Percentiles rank a stretch among this genome's conserved stretches.
These are phyloP conservation scores for Eimeria acervulina DNA, from an alignment of 169 alveolate species.

Conservation along the genomic window DNA sequence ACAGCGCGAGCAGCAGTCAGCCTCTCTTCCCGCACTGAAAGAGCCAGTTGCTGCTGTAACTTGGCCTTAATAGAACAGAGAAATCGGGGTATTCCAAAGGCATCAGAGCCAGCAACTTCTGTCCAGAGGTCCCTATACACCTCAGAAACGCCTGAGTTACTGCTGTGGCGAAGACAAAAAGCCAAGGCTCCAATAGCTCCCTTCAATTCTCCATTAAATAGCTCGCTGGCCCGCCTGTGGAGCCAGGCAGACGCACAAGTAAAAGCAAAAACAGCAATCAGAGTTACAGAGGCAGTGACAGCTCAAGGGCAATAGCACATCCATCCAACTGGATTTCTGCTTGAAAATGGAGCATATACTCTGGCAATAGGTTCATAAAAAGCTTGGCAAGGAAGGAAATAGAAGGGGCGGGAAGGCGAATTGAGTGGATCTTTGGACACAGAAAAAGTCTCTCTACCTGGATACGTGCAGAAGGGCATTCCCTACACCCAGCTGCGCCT, in stretches of 20 bases:
- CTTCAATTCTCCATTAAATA: slow-evolving; percentile 31
- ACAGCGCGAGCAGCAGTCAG: slow-evolving; percentile 72
- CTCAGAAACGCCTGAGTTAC: slow-evolving; percentile 41
- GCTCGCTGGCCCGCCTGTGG: slow-evolving; percentile 73
- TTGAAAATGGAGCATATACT: neutral
- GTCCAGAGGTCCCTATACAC: slow-evolving; percentile 71
- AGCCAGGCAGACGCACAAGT: neutral
- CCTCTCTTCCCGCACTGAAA: slow-evolving; percentile 65
- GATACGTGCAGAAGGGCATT: slow-evolving; percentile 73
- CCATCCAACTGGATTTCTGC: neutral
- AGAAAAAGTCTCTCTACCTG: neutral
- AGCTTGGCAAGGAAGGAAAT: neutral
- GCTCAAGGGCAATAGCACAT: neutral
- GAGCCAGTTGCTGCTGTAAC: slow-evolving; percentile 38
- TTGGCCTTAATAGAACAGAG: slow-evolving; percentile 25
- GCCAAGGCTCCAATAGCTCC: slow-evolving; percentile 59
- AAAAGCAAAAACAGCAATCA: neutral
- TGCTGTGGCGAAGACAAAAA: slow-evolving; percentile 75
- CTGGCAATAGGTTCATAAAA: neutral
- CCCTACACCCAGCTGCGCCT: slow-evolving; percentile 60
- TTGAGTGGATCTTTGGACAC: neutral
- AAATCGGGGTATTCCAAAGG: slow-evolving; percentile 66
- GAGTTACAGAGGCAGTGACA: neutral
- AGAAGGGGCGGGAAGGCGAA: neutral
- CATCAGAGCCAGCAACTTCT: slow-evolving; percentile 72